Evolutionary conservation across 169 alveolate species (phyloP), one percentile per base, ranked within the genome.

Genomic region (Fabrea salina): DNA sequence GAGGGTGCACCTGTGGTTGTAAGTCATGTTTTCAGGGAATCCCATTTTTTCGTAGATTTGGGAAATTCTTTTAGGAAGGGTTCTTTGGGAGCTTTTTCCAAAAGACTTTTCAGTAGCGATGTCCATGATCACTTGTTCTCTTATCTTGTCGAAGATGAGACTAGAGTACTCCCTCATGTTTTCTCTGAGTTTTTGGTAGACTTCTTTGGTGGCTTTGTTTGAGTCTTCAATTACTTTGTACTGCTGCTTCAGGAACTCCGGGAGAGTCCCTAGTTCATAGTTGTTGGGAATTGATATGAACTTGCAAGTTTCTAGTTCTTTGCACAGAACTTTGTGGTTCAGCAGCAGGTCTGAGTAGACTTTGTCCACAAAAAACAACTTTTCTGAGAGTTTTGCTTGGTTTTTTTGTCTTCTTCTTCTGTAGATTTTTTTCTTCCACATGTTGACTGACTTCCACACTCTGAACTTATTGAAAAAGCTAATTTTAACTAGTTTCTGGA

Each of bases 1-100:
- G 61, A 94, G 83, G 33, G 81, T 82, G 61, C 92, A 82, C 83
- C 94, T 85, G 74, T 90, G 92, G 7, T 92, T 94, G 71, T 94
- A 94, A 3, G 93, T 75, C 94, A 91, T 91, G 61, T 91, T 93
- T 66, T 91, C 94, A 7, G 95, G 95, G 78, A 90, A 90, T 13
- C 93, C 93, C 19, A 87, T 77, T 8, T 79, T 84, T 72, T 90
- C 93, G 74, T 68, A 88, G 19, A 64, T 91, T 67, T 83, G 50
- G 72, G 35, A 59, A 5, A 61, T 27, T 27, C 25, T 61, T 30
- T 27, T 61, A 27, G 72, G 49, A 41, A 58, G n/a, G n/a, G n/a
- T 16, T 11, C 50, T 27, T 16, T 61, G 54, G 74, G 50, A 61
- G 50, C 74, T n/a, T 1, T 37, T 54, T 68, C 79, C 75, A 56